Base-by-base conservation (phyloP, 1,284 basidiomycete genomes). In the Fomes fomentarius region DNA sequence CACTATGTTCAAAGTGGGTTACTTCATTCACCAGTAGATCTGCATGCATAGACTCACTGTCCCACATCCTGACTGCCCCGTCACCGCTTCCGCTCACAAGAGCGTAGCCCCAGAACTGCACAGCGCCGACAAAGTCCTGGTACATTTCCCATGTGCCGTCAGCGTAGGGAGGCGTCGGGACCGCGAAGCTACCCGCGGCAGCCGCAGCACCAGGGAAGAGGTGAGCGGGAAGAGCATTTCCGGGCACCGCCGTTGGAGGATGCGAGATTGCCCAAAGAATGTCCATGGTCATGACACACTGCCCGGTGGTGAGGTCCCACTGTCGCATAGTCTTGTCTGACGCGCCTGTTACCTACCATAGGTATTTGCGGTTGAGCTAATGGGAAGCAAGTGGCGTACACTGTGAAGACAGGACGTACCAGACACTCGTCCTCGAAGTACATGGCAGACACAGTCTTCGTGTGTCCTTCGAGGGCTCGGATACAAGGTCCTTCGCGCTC, bases 221-320 rank as follows among this genome's bases (percentile, higher is more conserved):
- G 61, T 75, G 74, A 57, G 66, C 77, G 28, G 76, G 73, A 54
- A 76, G 68, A 50, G 72, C 69, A 33, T 66, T 69, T 24, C 75
- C 71, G 59, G 81, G 64, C 11, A 69, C 67, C 2, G 79, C 69
- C n/a, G 80, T 72, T 9, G 88, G 81, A 1, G 94, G 89, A 74
- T 99, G 96, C 15, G 94, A 94, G 64, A 99, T 98, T 3, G 96
- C 96, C 97, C 97, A 99, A 17, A 99, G 84, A 57, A 99, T 97
- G 74, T 99, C 97, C 97, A 99, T 99, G 11, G 96, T 97, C 77
- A 98, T 88, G 46, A 99, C 89, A 71, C 96, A 98, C 77, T 99
- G 96, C 4, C 96, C 96, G 0, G 96, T 98, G 35, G 86, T 85
- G 52, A 99, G 84, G 69, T 99, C 96, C 97, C 97, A 99, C 71